These are phyloP conservation scores for Neoconidiobolus thromboides DNA, from an alignment of 371 early-diverging fungal species.

Conservation along the genomic window DNA sequence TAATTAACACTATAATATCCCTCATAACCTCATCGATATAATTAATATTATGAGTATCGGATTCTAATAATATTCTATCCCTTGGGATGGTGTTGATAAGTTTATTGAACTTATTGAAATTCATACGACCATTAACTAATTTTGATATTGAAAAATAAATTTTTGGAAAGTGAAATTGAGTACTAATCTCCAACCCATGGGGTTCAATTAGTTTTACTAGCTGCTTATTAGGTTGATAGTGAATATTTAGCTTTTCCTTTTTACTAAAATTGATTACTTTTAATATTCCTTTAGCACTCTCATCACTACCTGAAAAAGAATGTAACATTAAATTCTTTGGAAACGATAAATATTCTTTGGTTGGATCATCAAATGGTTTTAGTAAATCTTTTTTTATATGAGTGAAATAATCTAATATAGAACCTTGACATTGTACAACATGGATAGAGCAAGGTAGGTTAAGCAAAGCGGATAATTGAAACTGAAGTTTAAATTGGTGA, in stretches of 20 bases:
- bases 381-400: neutral
- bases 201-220: too few relatives aligned
- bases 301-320: conserved; percentile 55
- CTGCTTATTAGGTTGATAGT: neutral
- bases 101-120: neutral
- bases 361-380: neutral
- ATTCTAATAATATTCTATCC: neutral
- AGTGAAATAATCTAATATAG: neutral
- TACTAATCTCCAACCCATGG: neutral
- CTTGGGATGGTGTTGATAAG: neutral
- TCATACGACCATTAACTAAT: neutral
- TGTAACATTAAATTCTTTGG: conserved; percentile 17
- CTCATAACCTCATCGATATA: neutral
- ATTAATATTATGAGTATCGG: neutral
- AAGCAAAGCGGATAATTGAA: neutral
- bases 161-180: neutral
- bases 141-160: neutral
- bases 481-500: neutral
- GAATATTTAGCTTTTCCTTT: neutral
- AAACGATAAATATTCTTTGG: neutral
- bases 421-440: neutral
- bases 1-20: too few relatives aligned
- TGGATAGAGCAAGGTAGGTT: neutral
- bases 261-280: conserved; percentile 20
- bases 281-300: conserved; percentile 62